Conservation (phyloP, 257 asterid genomes). For the Rhazya stricta region DNA sequence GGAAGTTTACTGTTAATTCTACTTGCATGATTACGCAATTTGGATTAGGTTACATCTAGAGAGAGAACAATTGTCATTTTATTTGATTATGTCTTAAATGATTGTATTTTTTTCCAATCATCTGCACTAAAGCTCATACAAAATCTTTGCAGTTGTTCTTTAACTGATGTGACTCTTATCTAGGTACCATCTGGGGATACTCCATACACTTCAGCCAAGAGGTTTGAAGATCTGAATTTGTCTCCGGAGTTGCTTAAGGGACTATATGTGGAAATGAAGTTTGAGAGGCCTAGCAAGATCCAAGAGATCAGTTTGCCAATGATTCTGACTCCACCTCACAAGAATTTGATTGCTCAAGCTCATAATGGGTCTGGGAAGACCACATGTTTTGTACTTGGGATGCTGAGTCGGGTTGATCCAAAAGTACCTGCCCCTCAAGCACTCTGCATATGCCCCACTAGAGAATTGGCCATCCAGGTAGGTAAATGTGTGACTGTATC, state of each 20-base stretch:
- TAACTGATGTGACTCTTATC: background rate
- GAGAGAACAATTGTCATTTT: background rate
- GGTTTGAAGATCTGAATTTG: constrained; percentile 78
- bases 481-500: background rate
- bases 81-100: background rate
- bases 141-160: background rate
- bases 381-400: constrained; percentile 93
- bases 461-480: constrained; percentile 96
- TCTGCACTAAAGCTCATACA: background rate
- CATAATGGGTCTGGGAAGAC: constrained; percentile 98
- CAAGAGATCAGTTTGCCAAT: constrained; percentile 86
- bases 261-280: constrained; percentile 74
- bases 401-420: constrained; percentile 89
- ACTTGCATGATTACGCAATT: background rate
- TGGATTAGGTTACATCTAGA: background rate
- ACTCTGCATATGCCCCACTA: constrained; percentile 93
- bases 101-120: background rate
- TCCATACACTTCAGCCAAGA: constrained; percentile 63
- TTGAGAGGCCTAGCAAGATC: constrained; percentile 80
- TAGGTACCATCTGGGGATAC: constrained; percentile 82
- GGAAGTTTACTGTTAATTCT: background rate
- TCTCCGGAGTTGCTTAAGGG: constrained; percentile 72
- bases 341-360: constrained; percentile 91
- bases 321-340: constrained; percentile 81
- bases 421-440: constrained; percentile 72